Evolutionary conservation across 495 filamentous ascomycete species (phyloP).

Genomic region (Sphaerosporella brunnea): DNA sequence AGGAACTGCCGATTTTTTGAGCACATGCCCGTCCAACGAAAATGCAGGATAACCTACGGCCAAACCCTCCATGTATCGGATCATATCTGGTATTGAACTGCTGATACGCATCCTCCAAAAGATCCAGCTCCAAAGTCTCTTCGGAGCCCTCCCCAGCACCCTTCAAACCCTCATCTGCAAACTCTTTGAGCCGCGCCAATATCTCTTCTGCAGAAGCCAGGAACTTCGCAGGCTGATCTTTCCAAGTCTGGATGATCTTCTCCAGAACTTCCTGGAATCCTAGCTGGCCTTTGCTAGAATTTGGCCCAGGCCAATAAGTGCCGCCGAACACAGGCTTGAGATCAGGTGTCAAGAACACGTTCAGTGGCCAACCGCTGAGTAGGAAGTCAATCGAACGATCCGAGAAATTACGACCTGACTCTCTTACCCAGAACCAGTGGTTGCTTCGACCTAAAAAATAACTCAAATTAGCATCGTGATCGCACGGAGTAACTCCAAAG

Average conservation of each 20-base stretch:
- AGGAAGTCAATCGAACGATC: no score
- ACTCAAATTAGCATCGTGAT: no score
- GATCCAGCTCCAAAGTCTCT: constrained; percentile 65
- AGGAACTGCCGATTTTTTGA: constrained; percentile 26
- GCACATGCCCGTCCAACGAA: not conserved
- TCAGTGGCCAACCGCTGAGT: constrained; percentile 68
- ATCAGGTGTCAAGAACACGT: constrained; percentile 87
- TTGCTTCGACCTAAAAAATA: constrained; percentile 43
- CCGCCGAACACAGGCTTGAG: constrained; percentile 89
- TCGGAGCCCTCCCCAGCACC: constrained; percentile 36
- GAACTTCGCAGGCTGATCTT: constrained; percentile 63
- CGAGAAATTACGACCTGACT: no score
- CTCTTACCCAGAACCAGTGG: constrained; percentile 54
- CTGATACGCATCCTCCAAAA: constrained; percentile 74
- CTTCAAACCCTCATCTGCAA: constrained; percentile 37
- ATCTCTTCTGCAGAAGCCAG: constrained; percentile 67
- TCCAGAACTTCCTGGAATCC: constrained; percentile 66
- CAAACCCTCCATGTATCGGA: constrained; percentile 60
- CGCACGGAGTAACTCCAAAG: not conserved
- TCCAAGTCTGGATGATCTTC: constrained; percentile 68
- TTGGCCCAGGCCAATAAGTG: constrained; percentile 86
- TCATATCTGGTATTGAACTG: constrained; percentile 70
- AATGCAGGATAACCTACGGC: constrained; percentile 23
- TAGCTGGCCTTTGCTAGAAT: constrained; percentile 36
- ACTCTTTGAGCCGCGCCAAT: constrained; percentile 59